Evolutionary conservation across 2,329 filamentous ascomycete genomes (phyloP).

Genomic region (Alternaria postmessia): DNA sequence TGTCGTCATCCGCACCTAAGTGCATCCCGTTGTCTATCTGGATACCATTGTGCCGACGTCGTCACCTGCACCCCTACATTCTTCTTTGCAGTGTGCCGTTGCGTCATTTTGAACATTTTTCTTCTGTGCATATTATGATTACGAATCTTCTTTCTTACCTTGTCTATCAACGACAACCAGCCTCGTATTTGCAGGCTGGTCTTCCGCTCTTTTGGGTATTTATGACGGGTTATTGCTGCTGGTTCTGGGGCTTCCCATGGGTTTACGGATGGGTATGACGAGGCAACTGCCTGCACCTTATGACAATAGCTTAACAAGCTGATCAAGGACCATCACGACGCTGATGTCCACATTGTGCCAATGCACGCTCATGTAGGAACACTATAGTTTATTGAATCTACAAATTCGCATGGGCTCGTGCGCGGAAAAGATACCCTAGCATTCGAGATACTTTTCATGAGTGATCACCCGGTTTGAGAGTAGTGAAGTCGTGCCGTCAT

Average conservation of each 20-base stretch:
- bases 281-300: conserved; percentile 7
- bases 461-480: not conserved
- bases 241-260: conserved; percentile 20
- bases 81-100: conserved; percentile 8
- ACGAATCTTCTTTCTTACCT: conserved; percentile 26
- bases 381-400: conserved; percentile 17
- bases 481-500: not conserved
- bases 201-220: conserved; percentile 8
- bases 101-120: conserved; percentile 20
- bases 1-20: conserved; percentile 53
- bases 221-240: conserved; percentile 28
- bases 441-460: not conserved
- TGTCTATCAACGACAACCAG: not conserved
- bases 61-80: not conserved
- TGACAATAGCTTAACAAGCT: conserved; percentile 2
- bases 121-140: conserved; percentile 43
- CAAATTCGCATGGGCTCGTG: conserved; percentile 38
- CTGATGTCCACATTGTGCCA: conserved; percentile 24
- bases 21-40: conserved; percentile 1
- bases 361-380: conserved; percentile 32
- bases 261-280: not conserved
- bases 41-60: conserved; percentile 7
- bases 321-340: conserved; percentile 2
- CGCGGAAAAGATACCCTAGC: conserved; percentile 18
- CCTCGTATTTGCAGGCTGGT: not conserved